Base-by-base conservation (phyloP, 768 basidiomycete species). In the Pseudohyphozyma bogoriensis region DNA sequence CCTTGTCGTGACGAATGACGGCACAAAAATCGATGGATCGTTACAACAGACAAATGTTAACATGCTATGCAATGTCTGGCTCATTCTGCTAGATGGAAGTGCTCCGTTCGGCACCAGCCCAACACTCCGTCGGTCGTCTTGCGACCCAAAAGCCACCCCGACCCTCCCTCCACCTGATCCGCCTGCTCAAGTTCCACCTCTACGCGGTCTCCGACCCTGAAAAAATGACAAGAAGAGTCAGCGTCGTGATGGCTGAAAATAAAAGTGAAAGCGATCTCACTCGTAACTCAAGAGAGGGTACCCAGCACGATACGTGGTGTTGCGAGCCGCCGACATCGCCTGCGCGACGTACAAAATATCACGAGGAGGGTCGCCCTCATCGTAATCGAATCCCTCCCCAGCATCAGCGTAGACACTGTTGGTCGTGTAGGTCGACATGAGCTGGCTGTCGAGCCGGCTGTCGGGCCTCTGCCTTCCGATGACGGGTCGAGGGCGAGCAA, bases 161-260 rank as follows among this genome's bases (percentile, higher is more conserved):
- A 40, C 0, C 65, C 65, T 13, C 65, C 65, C 52, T 66, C 61
- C 5, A 52, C 61, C 12, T 50, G 28, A 42, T 66, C 65, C 7
- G 65, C 61, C 50, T 66, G 61, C 46, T 66, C 65, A 24, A 60
- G 58, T 33, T 60, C 61, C 52, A 66, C 61, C 29, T 57, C 33
- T 36, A 66, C 15, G 2, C 36, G 39, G n/a, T 63, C 58, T 18
- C 55, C 56, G 8, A 55, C 44, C 5, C 59, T 54, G 52, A 29
- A n/a, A n/a, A n/a, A n/a, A n/a, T n/a, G n/a, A n/a, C 9, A 6
- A 26, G 32, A 46, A 24, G 15, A 16, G 7, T 33, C 13, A 45
- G 15, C 20, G 32, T 49, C 26, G 11, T 22, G 22, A 18, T 9
- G 20, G 2, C 11, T 33, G 15, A 18, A n/a, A n/a, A n/a, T n/a